Evolutionary conservation across 1,139 yeast species (phyloP).

Genomic region (Debaryomyces coudertii): DNA sequence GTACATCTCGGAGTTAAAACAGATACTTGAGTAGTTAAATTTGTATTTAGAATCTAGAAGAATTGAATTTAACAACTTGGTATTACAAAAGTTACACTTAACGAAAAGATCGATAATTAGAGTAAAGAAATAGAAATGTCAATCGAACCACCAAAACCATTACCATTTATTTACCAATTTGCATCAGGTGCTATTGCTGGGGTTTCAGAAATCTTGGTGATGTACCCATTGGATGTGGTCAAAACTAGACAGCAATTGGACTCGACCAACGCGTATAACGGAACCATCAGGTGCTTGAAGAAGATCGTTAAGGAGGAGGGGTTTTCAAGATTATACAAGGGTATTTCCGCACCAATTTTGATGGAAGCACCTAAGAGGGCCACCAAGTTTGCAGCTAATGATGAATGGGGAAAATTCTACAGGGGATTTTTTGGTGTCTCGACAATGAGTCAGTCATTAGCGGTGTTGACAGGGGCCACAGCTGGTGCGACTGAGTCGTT

Average conservation of each 20-base stretch:
- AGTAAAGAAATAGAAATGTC: slow-evolving; percentile 23
- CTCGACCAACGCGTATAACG: slow-evolving; percentile 68
- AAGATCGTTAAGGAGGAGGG: slow-evolving; percentile 91
- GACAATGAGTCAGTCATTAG: slow-evolving; percentile 77
- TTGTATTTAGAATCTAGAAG: not conserved
- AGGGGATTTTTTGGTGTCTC: slow-evolving; percentile 68
- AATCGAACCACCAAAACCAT: slow-evolving; percentile 32
- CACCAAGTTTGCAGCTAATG: slow-evolving; percentile 97
- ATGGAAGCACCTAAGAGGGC: slow-evolving; percentile 99
- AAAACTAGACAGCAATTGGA: slow-evolving; percentile 96
- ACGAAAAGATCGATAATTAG: not conserved
- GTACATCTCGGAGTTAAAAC: not conserved
- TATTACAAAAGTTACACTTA: not conserved
- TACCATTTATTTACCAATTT: slow-evolving; percentile 91
- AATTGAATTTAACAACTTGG: not conserved
- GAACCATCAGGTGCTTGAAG: slow-evolving; percentile 80
- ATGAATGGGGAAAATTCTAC: slow-evolving; percentile 92
- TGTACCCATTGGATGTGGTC: slow-evolving; percentile 98
- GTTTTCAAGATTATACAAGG: slow-evolving; percentile 78
- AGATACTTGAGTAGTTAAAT: not conserved
- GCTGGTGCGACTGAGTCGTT: slow-evolving; percentile 98
- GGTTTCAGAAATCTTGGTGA: slow-evolving; percentile 91
- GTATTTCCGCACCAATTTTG: slow-evolving; percentile 91
- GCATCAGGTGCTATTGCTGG: slow-evolving; percentile 97
- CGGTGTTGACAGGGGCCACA: slow-evolving; percentile 93